Evolutionary conservation across 208 protist species (phyloP).

Genomic region (Trypanosoma lewisi): DNA sequence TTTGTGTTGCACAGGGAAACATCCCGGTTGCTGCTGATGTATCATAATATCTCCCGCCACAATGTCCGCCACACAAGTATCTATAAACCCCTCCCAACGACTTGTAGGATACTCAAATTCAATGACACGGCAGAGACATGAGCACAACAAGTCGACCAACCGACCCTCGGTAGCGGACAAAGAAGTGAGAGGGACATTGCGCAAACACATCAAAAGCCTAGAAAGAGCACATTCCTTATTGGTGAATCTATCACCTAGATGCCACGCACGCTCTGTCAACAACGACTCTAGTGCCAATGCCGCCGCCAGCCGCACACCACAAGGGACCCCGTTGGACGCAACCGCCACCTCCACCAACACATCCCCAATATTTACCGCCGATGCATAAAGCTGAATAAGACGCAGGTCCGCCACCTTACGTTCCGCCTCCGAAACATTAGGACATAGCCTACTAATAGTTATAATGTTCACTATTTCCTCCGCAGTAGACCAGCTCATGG

Average conservation of each 20-base stretch:
- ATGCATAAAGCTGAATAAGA: slow-evolving; percentile 35
- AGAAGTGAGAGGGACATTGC: neutral
- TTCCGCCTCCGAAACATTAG: slow-evolving; percentile 25
- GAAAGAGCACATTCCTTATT: slow-evolving; percentile 30
- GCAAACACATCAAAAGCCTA: slow-evolving; percentile 22
- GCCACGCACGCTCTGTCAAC: slow-evolving; percentile 34
- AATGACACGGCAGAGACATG: slow-evolving; percentile 33
- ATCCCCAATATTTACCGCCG: slow-evolving; percentile 57
- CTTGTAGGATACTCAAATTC: slow-evolving; percentile 40
- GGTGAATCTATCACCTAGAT: slow-evolving; percentile 39
- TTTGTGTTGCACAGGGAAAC: neutral
- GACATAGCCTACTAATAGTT: slow-evolving; percentile 26
- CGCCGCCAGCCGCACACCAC: slow-evolving; percentile 40
- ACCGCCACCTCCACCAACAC: slow-evolving; percentile 34
- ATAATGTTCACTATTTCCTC: slow-evolving; percentile 36
- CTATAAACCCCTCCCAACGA: slow-evolving; percentile 36
- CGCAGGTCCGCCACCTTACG: slow-evolving; percentile 35
- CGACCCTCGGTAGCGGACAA: slow-evolving; percentile 1
- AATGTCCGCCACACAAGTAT: slow-evolving; percentile 16
- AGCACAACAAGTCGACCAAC: slow-evolving; percentile 27
- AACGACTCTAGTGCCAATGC: slow-evolving; percentile 49
- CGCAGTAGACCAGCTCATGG: slow-evolving; percentile 46
- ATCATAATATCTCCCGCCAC: neutral
- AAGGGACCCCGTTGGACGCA: slow-evolving; percentile 8
- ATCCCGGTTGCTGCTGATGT: neutral